Percentiles rank a stretch among this genome's conserved stretches.
Evolutionary conservation across 2,329 filamentous ascomycete species (phyloP).

Genomic region (Onygenales sp.): DNA sequence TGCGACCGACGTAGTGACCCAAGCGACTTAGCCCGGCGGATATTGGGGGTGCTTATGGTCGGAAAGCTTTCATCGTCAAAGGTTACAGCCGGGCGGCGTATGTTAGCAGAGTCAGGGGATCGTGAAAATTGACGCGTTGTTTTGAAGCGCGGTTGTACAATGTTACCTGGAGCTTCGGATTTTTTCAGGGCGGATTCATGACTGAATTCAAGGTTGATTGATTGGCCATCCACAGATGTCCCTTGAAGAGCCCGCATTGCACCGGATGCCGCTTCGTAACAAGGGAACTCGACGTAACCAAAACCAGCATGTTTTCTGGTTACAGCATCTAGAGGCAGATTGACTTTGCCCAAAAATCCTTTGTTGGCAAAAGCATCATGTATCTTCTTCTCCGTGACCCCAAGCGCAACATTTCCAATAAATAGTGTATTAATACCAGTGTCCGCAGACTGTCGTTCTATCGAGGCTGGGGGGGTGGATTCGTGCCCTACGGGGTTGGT

Average conservation of each 20-base stretch:
- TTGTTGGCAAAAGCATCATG: slow-evolving; percentile 27
- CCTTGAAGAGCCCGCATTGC: slow-evolving; percentile 29
- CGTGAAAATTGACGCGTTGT: no score
- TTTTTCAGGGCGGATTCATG: slow-evolving; percentile 11
- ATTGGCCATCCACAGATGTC: slow-evolving; percentile 27
- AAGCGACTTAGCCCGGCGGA: slow-evolving; percentile 5
- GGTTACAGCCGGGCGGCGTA: not conserved
- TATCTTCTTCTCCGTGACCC: slow-evolving; percentile 27
- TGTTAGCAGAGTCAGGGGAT: not conserved
- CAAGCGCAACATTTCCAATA: slow-evolving; percentile 31
- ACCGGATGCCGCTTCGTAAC: slow-evolving; percentile 24
- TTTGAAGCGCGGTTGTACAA: not conserved
- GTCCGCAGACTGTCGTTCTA: not conserved
- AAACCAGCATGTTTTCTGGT: slow-evolving; percentile 30
- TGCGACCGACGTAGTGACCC: not conserved
- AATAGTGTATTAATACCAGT: slow-evolving; percentile 20
- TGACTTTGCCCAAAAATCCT: slow-evolving; percentile 27
- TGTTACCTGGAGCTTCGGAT: not conserved
- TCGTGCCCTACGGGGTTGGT: no score
- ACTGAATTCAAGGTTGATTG: slow-evolving; percentile 31
- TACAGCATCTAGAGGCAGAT: slow-evolving; percentile 23
- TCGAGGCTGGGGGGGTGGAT: no score
- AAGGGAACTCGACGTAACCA: slow-evolving; percentile 29
- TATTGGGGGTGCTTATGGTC: not conserved
- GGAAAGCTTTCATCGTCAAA: not conserved